Evolutionary conservation across 2,329 filamentous ascomycete species (phyloP), one percentile per base, ranked within the genome.

Genomic region (Plenodomus lindquistii): DNA sequence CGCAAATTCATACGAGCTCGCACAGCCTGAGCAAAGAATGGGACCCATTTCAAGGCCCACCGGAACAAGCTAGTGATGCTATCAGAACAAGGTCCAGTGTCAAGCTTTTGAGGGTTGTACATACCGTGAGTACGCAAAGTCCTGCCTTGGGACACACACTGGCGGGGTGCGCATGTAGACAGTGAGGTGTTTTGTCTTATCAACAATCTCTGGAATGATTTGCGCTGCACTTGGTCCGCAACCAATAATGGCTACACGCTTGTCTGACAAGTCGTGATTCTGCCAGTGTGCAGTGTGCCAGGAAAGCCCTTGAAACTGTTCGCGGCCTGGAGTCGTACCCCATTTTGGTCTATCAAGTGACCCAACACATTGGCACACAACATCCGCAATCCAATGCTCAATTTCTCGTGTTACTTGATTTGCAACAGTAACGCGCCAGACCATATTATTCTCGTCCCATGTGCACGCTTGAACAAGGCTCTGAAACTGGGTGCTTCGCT

Each of bases 211-310:
- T n/a, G 72, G 57, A 1, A 75, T 66, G 16, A 74, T 73, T 40
- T 75, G 72, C 2, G 74, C 70, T 5, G 70, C 72, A 37, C 59
- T 65, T 37, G 57, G 64, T 6, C 72, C 72, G 13, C 67, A 65
- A 7, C 72, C 72, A 18, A 75, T 65, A 3, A 74, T 69, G 2
- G 72, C 72, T 3, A 75, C 71, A 15, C 54, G 63, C 45, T 75
- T 74, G 18, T 65, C 65, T 20, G 17, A 67, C 17, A 50, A 37
- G 24, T 69, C 45, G 36, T 49, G 71, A 46, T 71, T 64, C 24
- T 74, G 71, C 44, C 70, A 75, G 11, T 60, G 53, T 20, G 73
- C 73, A 8, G 67, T 70, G 48, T 75, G 73, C 69, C 73, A 69
- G 5, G 75, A 54, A 44, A 72, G 69, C 16, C 73, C 72, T 49